Base-by-base conservation (phyloP, 2,329 filamentous ascomycete species). In the Blastomyces emzantsi region DNA sequence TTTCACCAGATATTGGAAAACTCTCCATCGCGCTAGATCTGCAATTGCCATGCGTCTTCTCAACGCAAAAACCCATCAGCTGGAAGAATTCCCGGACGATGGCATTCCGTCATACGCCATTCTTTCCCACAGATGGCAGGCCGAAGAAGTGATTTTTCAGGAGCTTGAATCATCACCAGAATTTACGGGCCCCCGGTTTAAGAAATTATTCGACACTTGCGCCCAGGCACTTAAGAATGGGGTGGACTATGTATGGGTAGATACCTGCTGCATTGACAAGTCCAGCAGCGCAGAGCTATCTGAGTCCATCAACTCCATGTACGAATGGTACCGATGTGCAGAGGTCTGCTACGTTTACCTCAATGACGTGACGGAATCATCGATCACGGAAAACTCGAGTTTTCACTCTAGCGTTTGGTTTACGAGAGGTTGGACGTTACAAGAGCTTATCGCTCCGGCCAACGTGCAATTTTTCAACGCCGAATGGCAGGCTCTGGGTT, bases 241-340 rank as follows among this genome's bases (percentile, higher is more conserved):
- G 9, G 62, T 72, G 4, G 65, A 61, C 5, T 76, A 74, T 51
- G 66, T 70, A n/a, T 78, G 76, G 75, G 68, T 75, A 5, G 76
- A 77, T 65, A 77, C 74, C 1, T 75, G 73, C 66, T 77, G 75
- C 61, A 77, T 77, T 63, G 72, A 76, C 65, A 76, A 76, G 64
- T 65, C 65, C 1, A 73, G 69, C 63, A 73, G 69, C 55, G 67
- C 73, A 0, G 75, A 77, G 67, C 67, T 77, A 1, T 72, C 72
- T 1, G 72, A 76, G 62, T 72, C 73, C 4, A 75, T 71, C 45
- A 69, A 69, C 41, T 69, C 64, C 4, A 71, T 71, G 69, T 71
- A 67, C 49, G 55, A 64, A 17, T 77, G 74, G 73, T 77, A 77
- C 64, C 66, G 67, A 11, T 66, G 72, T 22, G 71, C 75, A 2